phyloP scores from a whole-genome alignment of 2,329 filamentous ascomycete species.

The Hypoxylon sp. region DNA sequence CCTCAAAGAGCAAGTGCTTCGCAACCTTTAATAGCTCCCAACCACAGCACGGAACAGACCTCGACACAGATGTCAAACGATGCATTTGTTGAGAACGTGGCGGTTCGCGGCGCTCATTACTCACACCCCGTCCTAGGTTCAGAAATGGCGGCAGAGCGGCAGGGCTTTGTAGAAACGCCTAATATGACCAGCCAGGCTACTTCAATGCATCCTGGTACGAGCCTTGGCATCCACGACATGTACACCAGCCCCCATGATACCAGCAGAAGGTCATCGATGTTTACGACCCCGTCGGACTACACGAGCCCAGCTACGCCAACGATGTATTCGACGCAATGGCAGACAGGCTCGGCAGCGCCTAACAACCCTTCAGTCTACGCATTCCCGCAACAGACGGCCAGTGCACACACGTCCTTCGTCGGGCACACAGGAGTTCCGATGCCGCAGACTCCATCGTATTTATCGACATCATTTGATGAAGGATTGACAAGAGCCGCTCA shows the following conservation, averaged over 20 bases:
- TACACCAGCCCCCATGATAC: slow-evolving; percentile 59
- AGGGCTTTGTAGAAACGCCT: slow-evolving; percentile 48
- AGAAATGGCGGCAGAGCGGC: slow-evolving; percentile 56
- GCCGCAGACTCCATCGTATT: slow-evolving; percentile 45
- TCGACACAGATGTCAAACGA: slow-evolving; percentile 37
- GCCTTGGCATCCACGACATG: slow-evolving; percentile 59
- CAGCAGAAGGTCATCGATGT: slow-evolving; percentile 61
- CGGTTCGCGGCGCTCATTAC: slow-evolving; percentile 58
- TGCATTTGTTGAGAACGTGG: slow-evolving; percentile 53
- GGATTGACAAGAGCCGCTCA: slow-evolving; percentile 45
- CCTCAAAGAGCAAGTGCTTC: slow-evolving; percentile 43
- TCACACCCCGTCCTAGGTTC: slow-evolving; percentile 56
- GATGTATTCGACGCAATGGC: slow-evolving; percentile 61
- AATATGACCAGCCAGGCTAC: slow-evolving; percentile 37
- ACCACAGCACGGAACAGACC: slow-evolving; percentile 54
- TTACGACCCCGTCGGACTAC: slow-evolving; percentile 59
- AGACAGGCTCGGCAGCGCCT: slow-evolving; percentile 56
- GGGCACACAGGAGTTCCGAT: slow-evolving; percentile 46
- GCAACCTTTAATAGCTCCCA: slow-evolving; percentile 52
- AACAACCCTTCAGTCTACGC: slow-evolving; percentile 59
- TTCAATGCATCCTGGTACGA: slow-evolving; percentile 47
- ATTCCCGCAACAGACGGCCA: slow-evolving; percentile 56
- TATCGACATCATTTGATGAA: slow-evolving; percentile 47
- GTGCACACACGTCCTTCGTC: slow-evolving; percentile 46
- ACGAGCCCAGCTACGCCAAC: slow-evolving; percentile 52